Base-by-base conservation (phyloP, 1,139 yeast genomes). In the Suhomyces bolitotheri region DNA sequence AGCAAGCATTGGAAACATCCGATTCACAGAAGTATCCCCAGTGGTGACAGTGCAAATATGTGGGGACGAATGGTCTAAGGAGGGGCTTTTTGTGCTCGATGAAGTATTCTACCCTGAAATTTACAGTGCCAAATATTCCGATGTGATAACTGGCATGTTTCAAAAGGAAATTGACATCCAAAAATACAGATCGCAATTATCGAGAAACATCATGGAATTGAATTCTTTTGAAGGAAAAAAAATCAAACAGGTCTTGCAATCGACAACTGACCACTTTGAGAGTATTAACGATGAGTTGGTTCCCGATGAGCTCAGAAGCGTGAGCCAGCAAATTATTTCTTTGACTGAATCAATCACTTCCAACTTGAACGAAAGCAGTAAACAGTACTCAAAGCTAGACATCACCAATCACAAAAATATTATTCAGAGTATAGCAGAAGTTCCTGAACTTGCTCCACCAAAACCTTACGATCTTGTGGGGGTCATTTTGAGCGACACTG, bases 211-310 rank as follows among this genome's bases (percentile, higher is more conserved):
- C 19, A 58, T 66, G 60, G 45, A 49, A 5, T 46, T 57, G 34
- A 64, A 52, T 34, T 59, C 67, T 8, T 65, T 64, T 41, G 71
- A 64, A 43, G 73, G 73, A 1, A 65, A 65, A 42, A 54, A 53
- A 19, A 51, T 66, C 19, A 54, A 51, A 23, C 45, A 47, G 5
- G 44, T 66, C 11, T 43, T 66, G 21, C 48, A 50, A 15, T 49
- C 47, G 7, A 43, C 63, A 2, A 48, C 54, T 4, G 33, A 33
- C 10, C 50, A 55, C 36, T 44, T 62, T 19, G 42, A 33, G 22
- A 33, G 32, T 9, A 31, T 37, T 22, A 34, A 32, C 1, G 55
- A 49, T 13, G 40, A 44, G 2, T 51, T 48, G 9, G 53, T 58
- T 2, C 44, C 49, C n/a, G 49, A 49, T 5, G 65, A 64, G 35